Evolutionary conservation across 257 asterid species (phyloP), one percentile per base, ranked within the genome.

Genomic region (Gentiana macrophylla): DNA sequence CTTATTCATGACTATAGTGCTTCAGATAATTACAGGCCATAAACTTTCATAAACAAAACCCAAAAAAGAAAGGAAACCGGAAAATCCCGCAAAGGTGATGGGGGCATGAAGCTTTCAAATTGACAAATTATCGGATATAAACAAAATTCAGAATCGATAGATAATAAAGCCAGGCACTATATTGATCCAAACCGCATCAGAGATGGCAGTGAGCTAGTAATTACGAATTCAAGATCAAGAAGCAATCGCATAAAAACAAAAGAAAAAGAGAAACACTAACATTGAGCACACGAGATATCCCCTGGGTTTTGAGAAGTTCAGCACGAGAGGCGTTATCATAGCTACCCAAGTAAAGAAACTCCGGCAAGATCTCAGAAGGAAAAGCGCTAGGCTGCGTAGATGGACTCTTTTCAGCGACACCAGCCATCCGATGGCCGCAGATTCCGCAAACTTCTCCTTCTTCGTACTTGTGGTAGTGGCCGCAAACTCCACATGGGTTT

Each of bases 361-460:
- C 98, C 12, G 94, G 89, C 77, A 90, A 47, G 89, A 90, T 90
- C 98, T 86, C 95, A 49, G 98, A 79, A 37, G 98, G 91, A 63
- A 90, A 90, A 55, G 96, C 95, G 78, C 96, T 84, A 68, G 78
- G 68, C 56, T 80, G 96, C 57, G 69, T 54, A 48, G 83, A 36
- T 10, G 80, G 15, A 10, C 72, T 52, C 52, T 66, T 71, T 34
- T 84, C 94, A 35, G 80, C 55, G 55, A 59, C 76, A 60, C 59
- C 77, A 55, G 84, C 67, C 84, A 75, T 67, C 12, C 95, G 91
- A 80, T 89, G 97, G 70, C 97, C 97, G 76, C 97, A 89, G 61
- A 86, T 50, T 62, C 94, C 85, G 62, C 97, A 89, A 2, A 78
- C 83, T 74, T 89, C 97, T 32, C 97, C 97, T 72, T 83, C 94